Evolutionary conservation across 2,329 filamentous ascomycete species (phyloP).

Genomic region (Fusarium sulawesiense): DNA sequence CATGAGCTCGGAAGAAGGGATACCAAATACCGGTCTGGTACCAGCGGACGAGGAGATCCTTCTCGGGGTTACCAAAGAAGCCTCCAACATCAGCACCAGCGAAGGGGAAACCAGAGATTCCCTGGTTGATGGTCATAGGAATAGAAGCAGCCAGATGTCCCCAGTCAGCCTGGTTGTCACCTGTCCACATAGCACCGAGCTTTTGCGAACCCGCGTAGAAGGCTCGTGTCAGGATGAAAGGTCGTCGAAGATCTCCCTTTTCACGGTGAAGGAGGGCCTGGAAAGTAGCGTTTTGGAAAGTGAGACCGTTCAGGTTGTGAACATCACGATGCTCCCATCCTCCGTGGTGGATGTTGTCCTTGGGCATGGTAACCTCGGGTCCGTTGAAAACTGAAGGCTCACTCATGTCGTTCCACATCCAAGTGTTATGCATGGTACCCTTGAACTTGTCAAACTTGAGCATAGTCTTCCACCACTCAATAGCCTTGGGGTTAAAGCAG

Average conservation of each 20-base stretch:
- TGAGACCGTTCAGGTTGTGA: slow-evolving; percentile 95
- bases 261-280: slow-evolving; percentile 86
- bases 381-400: slow-evolving; percentile 99
- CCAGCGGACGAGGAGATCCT: slow-evolving; percentile 92
- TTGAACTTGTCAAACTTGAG: slow-evolving; percentile 92
- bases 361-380: slow-evolving; percentile 97
- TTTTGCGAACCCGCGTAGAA: slow-evolving; percentile 94
- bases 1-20: slow-evolving; percentile 97
- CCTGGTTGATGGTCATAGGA: slow-evolving; percentile 93
- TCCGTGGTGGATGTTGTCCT: slow-evolving; percentile 92
- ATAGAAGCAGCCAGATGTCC: slow-evolving; percentile 87
- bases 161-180: slow-evolving; percentile 96
- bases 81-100: slow-evolving; percentile 95
- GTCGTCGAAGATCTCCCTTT: slow-evolving; percentile 84
- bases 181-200: slow-evolving; percentile 96
- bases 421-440: slow-evolving; percentile 86
- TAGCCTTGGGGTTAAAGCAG: slow-evolving; percentile 91
- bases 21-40: slow-evolving; percentile 98
- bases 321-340: slow-evolving; percentile 97
- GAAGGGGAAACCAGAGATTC: slow-evolving; percentile 93
- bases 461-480: slow-evolving; percentile 89
- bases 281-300: slow-evolving; percentile 94
- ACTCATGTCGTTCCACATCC: slow-evolving; percentile 99
- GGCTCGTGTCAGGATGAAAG: slow-evolving; percentile 91
- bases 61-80: slow-evolving; percentile 97